phyloP scores from a whole-genome alignment of 1,284 basidiomycete genomes.

The Pisolithus thermaeus region DNA sequence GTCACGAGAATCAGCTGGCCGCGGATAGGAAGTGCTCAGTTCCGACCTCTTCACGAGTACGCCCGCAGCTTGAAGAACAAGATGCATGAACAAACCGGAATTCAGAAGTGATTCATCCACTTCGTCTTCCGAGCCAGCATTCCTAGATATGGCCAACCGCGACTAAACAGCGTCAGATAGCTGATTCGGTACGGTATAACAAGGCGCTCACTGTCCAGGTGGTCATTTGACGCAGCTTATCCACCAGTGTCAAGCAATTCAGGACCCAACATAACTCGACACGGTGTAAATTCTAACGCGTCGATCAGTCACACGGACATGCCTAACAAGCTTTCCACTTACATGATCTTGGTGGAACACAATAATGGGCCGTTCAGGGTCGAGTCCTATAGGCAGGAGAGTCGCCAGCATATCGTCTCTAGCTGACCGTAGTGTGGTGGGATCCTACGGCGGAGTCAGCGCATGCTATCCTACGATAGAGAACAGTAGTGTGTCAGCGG shows the following conservation, averaged over 20 bases:
- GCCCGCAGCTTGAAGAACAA: constrained; percentile 91
- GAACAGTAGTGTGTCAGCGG: constrained; percentile 68
- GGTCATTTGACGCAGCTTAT: constrained; percentile 84
- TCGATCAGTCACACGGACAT: neutral
- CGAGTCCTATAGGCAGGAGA: constrained; percentile 81
- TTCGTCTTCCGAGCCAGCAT: constrained; percentile 69
- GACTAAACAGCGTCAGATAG: constrained; percentile 39
- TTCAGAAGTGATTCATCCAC: constrained; percentile 80
- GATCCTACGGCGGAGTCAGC: constrained; percentile 85
- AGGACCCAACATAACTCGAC: no score
- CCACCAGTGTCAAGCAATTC: constrained; percentile 80
- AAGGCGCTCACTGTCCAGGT: constrained; percentile 80
- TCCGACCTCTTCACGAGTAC: constrained; percentile 78
- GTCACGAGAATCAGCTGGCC: neutral
- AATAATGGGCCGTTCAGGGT: constrained; percentile 73
- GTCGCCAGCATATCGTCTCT: constrained; percentile 78
- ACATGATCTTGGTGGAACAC: constrained; percentile 82
- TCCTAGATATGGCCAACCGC: constrained; percentile 68
- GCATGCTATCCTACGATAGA: constrained; percentile 92
- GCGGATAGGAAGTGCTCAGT: neutral
- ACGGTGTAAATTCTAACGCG: constrained; percentile 70
- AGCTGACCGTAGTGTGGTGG: constrained; percentile 54
- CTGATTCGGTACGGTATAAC: neutral
- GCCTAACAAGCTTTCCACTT: constrained; percentile 19
- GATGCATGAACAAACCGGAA: constrained; percentile 86